Evolutionary conservation across 2,329 filamentous ascomycete genomes (phyloP), one percentile per base, ranked within the genome.

Genomic region (Neurospora crassa): DNA sequence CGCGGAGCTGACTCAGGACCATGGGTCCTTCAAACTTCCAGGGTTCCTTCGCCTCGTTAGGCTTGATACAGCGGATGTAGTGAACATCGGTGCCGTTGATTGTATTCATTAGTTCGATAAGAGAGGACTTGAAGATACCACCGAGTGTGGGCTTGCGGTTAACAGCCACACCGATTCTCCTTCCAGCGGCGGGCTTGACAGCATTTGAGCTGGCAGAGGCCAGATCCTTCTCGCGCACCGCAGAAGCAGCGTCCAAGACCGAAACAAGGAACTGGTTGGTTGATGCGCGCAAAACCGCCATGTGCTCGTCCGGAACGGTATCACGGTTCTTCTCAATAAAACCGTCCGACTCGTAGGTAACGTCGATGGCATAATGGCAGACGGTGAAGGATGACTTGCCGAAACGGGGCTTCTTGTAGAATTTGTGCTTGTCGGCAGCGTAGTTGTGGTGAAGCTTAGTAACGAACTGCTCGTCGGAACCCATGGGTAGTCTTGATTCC

Each of bases 301-400:
- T 92, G 79, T 98, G 96, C 83, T 99, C 96, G 79, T 99, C 96
- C 6, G 96, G 96, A 67, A 99, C 96, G 24, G 96, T 99, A 81
- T 99, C 96, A 81, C 96, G 90, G 82, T 99, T 99, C 88, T 99
- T 99, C 81, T 99, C 96, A 78, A 99, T 97, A 83, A 99, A 99
- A 67, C 96, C 96, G 77, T 99, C 96, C 1, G 95, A 98, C 82
- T 99, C 96, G 80, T 99, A 99, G 20, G 95, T 98, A 76, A 99
- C 96, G 78, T 99, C 96, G 71, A 99, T 87, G 69, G 96, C 96
- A 82, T 99, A 99, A 83, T 99, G 96, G 81, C 95, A 98, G 74
- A 99, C 94, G 8, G 96, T 98, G 83, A 99, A 99, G 1, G 96
- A 88, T 16, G 94, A 97, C 82, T 98, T 98, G 76, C 96, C 96